Evolutionary conservation across 805 yeast genomes (phyloP), one percentile per base, ranked within the genome.

Genomic region (Ogataea kodamae): DNA sequence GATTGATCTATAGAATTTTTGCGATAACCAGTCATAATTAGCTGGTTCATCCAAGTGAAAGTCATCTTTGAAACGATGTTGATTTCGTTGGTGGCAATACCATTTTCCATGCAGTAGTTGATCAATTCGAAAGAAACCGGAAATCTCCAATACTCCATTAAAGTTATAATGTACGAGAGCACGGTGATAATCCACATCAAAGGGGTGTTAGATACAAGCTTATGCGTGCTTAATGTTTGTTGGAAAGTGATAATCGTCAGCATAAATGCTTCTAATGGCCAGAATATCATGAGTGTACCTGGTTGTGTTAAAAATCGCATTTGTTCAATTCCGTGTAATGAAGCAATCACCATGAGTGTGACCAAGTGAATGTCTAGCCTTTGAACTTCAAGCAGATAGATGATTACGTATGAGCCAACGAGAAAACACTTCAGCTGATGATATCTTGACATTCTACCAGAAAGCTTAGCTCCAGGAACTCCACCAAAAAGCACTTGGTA

Each of bases 31-130:
- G 74, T 74, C 46, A 64, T 73, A 80, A 92, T 86, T 50, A 92
- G 64, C 1, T 73, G 77, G 13, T 87, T 78, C 95, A 92, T 86
- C 97, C 98, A 92, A 17, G 78, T 64, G 57, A 92, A 90, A 0
- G 95, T 80, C 32, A 90, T 64, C 33, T 74, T 67, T 3, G 95
- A 81, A 43, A 90, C 75, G 10, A 88, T 63, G 54, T 89, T 79
- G 9, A 87, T 55, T 2, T 40, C 38, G 4, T 46, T 27, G 2
- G 45, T 20, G 23, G 43, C 43, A 22, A 65, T 28, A 16, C 59
- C 63, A 5, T 55, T 37, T 8, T 46, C 57, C 6, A 59, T 49
- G 39, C 57, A 68, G 28, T 60, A 60, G 1, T 55, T 50, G 3
- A 48, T 28, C 16, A 74, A 49, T 26, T 60, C 61, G 12, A 55